Base-by-base conservation (phyloP, 495 filamentous ascomycete species). In the Platismatia glauca region DNA sequence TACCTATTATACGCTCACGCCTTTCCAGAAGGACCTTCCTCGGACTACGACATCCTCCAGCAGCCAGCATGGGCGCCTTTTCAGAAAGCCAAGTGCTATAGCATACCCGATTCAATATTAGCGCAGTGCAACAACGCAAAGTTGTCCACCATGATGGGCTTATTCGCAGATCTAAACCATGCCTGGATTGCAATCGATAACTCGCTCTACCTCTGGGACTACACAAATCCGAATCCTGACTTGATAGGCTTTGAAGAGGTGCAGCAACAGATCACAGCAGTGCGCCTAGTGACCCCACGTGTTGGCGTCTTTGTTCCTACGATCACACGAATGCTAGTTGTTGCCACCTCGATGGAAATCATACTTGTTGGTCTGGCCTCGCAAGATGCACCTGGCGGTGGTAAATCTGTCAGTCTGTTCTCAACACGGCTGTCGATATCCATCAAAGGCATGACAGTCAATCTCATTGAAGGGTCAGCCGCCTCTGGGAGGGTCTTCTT, bases 131-230 rank as follows among this genome's bases (percentile, higher is more conserved):
- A 99, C 72, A 76, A 80, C 27, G 88, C 88, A 55, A 83, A 92
- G 65, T 83, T 95, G 3, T 86, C 86, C 31, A 94, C 93, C 15
- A 83, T 81, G 70, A 95, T 97, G 86, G 94, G 94, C 27, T 75
- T 97, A 44, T 96, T 99, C 73, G 89, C 94, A 27, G 87, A 91
- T 71, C 73, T 99, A 66, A 89, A 90, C 63, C 92, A 97, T 75
- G 93, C 92, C 52, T 99, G 93, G 91, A 87, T 95, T 27, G 81
- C 89, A 1, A 95, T 99, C 69, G 94, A 99, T 75, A 96, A 94
- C 74, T 86, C 89, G 59, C 79, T 99, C 33, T 99, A 97, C 71
- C 78, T 99, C 16, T 99, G 94, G 94, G 94, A 99, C 73, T 99
- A 96, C 70, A 93, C 90, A 13, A 81, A 88, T 64, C 86, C 89